These are phyloP conservation scores for Uronychia setigera DNA, from an alignment of 73 alveolate genomes.

Conservation along the genomic window DNA sequence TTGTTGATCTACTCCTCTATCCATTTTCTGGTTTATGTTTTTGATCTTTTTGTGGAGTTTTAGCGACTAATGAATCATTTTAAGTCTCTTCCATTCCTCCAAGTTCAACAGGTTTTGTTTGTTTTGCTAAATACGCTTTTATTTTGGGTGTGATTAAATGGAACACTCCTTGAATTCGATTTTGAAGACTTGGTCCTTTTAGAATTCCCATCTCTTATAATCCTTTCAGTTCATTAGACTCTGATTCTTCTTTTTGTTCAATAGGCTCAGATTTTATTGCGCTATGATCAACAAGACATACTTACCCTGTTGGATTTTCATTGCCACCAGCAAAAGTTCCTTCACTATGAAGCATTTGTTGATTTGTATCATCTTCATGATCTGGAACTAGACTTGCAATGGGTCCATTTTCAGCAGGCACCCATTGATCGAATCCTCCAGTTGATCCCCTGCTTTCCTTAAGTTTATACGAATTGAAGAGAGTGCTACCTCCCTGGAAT, in stretches of 20 bases:
- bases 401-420: too few species aligned
- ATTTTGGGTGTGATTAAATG: not conserved
- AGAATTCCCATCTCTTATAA: not conserved
- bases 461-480: too few species aligned
- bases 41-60: not conserved
- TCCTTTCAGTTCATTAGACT: not conserved
- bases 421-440: too few species aligned
- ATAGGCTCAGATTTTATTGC: not conserved
- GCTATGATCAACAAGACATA: not conserved
- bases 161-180: not conserved
- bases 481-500: too few species aligned
- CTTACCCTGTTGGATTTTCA: not conserved
- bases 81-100: not conserved
- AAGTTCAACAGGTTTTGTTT: not conserved
- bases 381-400: not conserved
- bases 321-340: not conserved
- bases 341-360: not conserved
- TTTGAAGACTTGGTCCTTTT: not conserved
- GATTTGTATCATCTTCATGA: not conserved
- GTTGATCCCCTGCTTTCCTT: too few species aligned
- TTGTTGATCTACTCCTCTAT: not conserved
- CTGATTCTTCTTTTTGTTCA: not conserved
- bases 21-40: not conserved
- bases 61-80: not conserved
- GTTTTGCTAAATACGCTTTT: not conserved